phyloP scores from a whole-genome alignment of 768 basidiomycete species.

The Amanita pallidorosea region DNA sequence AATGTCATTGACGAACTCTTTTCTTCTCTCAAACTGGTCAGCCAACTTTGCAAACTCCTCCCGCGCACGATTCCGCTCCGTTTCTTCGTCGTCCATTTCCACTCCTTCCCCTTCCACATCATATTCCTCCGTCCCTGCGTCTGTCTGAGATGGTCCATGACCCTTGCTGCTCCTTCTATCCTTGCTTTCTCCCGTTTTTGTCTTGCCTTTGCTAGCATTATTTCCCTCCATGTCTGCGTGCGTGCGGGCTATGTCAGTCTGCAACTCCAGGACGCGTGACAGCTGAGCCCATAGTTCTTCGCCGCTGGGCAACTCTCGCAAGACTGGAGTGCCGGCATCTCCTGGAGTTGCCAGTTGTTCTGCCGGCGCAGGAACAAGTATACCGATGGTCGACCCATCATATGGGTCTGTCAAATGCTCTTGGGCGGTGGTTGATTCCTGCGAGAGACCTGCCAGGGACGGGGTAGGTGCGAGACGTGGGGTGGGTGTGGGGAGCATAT shows the following conservation, averaged over 20 bases:
- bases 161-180: constrained; percentile 18
- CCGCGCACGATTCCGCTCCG: constrained; percentile 40
- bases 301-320: constrained; percentile 11
- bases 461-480: constrained; percentile 4
- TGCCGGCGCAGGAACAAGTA: constrained; percentile 15
- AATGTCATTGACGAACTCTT: constrained; percentile 56
- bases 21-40: constrained; percentile 59
- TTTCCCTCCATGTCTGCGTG: constrained; percentile 70
- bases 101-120: constrained; percentile 40
- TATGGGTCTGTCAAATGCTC: constrained; percentile 33
- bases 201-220: constrained; percentile 23
- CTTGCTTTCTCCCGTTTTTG: constrained; percentile 21
- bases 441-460: not conserved
- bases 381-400: constrained; percentile 31
- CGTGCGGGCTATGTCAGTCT: constrained; percentile 61
- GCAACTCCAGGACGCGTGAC: constrained; percentile 57
- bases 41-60: constrained; percentile 63
- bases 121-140: constrained; percentile 18
- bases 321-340: constrained; percentile 10
- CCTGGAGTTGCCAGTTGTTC: constrained; percentile 9
- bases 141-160: constrained; percentile 13
- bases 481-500: constrained; percentile 2
- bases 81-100: constrained; percentile 43
- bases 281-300: constrained; percentile 60
- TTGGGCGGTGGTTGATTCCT: constrained; percentile 4